These are phyloP conservation scores for Eimeria sp. DNA, from an alignment of 169 alveolate genomes.

Conservation along the genomic window DNA sequence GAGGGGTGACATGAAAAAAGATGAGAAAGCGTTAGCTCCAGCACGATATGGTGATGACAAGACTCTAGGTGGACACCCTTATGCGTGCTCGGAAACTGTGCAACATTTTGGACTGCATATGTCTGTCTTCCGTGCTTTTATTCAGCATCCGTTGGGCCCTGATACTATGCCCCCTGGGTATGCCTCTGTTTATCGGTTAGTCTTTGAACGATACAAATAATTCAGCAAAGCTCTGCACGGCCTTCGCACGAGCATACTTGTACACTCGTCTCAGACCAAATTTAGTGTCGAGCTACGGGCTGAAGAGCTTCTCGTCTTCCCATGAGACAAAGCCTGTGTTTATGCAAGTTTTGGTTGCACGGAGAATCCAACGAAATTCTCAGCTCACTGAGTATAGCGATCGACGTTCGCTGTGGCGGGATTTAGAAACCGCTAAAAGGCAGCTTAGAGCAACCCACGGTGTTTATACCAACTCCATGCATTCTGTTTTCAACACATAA, in stretches of 20 bases:
- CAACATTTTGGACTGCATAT: background rate
- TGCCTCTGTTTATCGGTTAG: conserved; percentile 73
- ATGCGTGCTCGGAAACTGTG: background rate
- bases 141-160: conserved; percentile 75
- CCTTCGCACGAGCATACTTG: background rate
- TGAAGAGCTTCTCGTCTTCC: background rate
- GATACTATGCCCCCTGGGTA: conserved; percentile 71
- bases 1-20: conserved; percentile 68
- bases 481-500: background rate
- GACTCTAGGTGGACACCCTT: background rate
- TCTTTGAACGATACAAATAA: background rate
- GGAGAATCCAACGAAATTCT: background rate
- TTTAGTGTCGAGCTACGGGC: no score
- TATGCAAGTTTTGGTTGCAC: background rate
- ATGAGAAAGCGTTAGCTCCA: conserved; percentile 41
- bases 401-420: background rate
- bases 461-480: background rate
- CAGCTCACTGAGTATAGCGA: background rate
- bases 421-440: background rate
- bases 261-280: background rate
- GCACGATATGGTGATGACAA: conserved; percentile 1
- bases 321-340: background rate
- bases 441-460: background rate
- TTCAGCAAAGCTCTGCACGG: background rate
- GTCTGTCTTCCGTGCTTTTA: conserved; percentile 45